Evolutionary conservation across 768 basidiomycete genomes (phyloP), one percentile per base, ranked within the genome.

Genomic region (Butyriboletus loyo): DNA sequence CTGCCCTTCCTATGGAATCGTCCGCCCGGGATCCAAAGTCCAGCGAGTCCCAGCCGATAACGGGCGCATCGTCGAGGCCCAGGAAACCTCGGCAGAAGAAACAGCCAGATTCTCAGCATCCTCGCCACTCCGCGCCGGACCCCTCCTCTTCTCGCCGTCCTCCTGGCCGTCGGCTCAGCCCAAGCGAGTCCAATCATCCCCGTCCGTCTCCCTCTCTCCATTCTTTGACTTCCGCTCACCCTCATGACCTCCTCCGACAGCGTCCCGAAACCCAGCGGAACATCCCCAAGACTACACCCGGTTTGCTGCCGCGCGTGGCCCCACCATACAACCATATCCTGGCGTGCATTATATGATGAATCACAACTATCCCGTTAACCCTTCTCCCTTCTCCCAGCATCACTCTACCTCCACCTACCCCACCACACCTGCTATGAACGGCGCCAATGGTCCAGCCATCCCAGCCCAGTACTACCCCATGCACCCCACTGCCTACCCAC

Each of bases 311-410:
- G 75, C 66, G 66, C 80, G 65, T 67, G 70, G 60, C 35, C 69
- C 66, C 44, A 66, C 71, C 52, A 76, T 79, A 56, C 81, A 80
- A 61, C 78, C 82, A 15, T 84, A 83, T 67, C 80, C 81, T 42
- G 74, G 73, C 24, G 73, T 79, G 9, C 82, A 80, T 41, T 73
- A 66, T 61, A 75, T 83, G 67, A 89, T 88, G 86, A 89, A 88
- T 66, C 82, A 83, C 48, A 71, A 80, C 53, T 89, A 87, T 42
- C 78, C 84, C 24, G 72, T 82, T 58, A 83, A 81, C 63, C 80
- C 81, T 54, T 76, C 84, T 50, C 73, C 75, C 11, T 78, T 76
- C 56, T 58, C 76, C 24, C 74, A 76, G 39, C 69, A 73, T 19
- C 72, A 72, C 71, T 59, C 69, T 55, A 11, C 77, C 62, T 56